Percentiles rank a stretch among this genome's conserved stretches.
Evolutionary conservation across 129 eudicot species (phyloP).

Genomic region (Tagetes erecta): DNA sequence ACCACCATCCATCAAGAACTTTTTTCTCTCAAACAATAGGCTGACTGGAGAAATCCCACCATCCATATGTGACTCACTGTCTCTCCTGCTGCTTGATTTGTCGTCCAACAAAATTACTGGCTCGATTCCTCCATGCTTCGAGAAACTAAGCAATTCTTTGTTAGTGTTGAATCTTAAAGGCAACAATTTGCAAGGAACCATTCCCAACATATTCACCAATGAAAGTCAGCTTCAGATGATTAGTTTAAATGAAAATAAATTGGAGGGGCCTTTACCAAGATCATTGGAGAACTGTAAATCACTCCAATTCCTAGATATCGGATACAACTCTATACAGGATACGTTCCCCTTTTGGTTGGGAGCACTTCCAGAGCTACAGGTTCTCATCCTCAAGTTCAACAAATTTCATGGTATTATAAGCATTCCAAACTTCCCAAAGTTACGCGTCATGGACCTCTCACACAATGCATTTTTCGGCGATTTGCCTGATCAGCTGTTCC

Average conservation of each 20-base stretch:
- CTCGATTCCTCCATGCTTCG: slow-evolving; percentile 32
- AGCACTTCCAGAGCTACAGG: slow-evolving; percentile 20
- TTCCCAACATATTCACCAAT: slow-evolving; percentile 14
- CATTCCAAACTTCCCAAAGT: background rate
- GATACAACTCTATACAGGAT: slow-evolving; percentile 27
- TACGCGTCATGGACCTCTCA: slow-evolving; percentile 41
- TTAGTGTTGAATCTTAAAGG: slow-evolving; percentile 19
- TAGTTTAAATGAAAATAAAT: slow-evolving; percentile 20
- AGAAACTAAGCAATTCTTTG: slow-evolving; percentile 8
- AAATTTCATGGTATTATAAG: slow-evolving; percentile 23
- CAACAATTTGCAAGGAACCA: slow-evolving; percentile 33
- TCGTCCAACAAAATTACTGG: slow-evolving; percentile 37
- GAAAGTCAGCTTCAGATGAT: slow-evolving; percentile 19
- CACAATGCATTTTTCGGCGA: slow-evolving; percentile 29
- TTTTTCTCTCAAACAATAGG: slow-evolving; percentile 12
- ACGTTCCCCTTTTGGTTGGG: slow-evolving; percentile 31
- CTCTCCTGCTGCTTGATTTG: slow-evolving; percentile 20
- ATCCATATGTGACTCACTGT: slow-evolving; percentile 11
- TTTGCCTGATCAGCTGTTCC: slow-evolving; percentile 18
- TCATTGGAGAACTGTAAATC: slow-evolving; percentile 26
- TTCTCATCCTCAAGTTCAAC: slow-evolving; percentile 32
- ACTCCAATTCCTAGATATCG: slow-evolving; percentile 29
- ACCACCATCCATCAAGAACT: slow-evolving; percentile 1
- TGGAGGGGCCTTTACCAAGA: slow-evolving; percentile 28
- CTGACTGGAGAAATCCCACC: slow-evolving; percentile 26